Conservation (phyloP, 1,284 basidiomycete genomes). For the Sanghuangporus weigelae region DNA sequence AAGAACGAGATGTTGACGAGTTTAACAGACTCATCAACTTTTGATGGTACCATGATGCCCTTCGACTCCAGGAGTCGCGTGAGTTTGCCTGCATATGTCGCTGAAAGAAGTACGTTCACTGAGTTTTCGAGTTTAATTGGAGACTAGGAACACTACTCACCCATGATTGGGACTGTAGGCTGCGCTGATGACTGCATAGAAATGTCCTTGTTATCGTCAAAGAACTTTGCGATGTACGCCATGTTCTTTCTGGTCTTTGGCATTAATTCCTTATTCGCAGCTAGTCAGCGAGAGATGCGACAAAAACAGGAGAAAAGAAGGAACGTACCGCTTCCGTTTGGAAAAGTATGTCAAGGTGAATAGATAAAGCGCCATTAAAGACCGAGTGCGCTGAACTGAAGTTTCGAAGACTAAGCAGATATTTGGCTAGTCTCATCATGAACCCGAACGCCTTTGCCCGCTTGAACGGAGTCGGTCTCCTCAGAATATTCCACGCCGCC, state of each 20-base stretch:
- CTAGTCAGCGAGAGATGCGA: neutral
- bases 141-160: neutral
- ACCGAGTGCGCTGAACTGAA: slow-evolving; percentile 15
- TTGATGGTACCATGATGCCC: neutral
- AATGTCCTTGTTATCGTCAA: neutral
- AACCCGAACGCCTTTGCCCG: slow-evolving; percentile 7
- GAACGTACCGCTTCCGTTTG: slow-evolving; percentile 2
- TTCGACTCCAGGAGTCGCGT: neutral
- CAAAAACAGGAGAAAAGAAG: neutral
- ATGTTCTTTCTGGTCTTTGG: slow-evolving; percentile 3
- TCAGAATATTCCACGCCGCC: slow-evolving; percentile 3
- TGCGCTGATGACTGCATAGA: slow-evolving; percentile 6
- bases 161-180: slow-evolving; percentile 11
- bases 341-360: slow-evolving; percentile 2
- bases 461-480: neutral
- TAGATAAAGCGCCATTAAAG: slow-evolving; percentile 3
- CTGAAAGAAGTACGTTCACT: neutral
- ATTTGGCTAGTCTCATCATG: neutral
- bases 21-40: neutral
- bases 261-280: neutral
- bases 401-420: slow-evolving; percentile 8
- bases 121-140: neutral
- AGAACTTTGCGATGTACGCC: slow-evolving; percentile 1
- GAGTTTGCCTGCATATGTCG: slow-evolving; percentile 10
- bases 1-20: slow-evolving; percentile 14